phyloP scores from a whole-genome alignment of 1,139 yeast genomes.

The Starmera stellimalicola region DNA sequence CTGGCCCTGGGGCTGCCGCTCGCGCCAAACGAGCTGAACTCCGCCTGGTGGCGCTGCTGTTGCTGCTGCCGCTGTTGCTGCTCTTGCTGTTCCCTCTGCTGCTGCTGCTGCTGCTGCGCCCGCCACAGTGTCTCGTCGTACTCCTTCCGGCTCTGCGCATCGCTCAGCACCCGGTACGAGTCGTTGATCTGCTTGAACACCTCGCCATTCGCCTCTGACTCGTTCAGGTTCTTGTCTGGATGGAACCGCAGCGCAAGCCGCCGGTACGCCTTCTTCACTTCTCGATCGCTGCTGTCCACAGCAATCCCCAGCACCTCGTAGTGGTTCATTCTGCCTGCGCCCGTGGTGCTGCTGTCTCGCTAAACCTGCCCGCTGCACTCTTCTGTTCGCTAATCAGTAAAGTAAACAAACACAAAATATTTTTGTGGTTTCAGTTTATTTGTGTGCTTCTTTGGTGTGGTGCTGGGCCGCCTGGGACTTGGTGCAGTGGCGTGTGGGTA shows the following conservation, averaged over 20 bases:
- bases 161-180: background rate
- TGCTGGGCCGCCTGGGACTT: no score
- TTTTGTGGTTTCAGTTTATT: background rate
- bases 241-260: background rate
- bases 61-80: background rate
- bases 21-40: background rate
- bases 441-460: no score
- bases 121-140: background rate
- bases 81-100: background rate
- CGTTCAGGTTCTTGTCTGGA: background rate
- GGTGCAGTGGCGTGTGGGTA: no score
- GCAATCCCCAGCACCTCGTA: background rate
- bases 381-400: background rate
- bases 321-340: background rate
- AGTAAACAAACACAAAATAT: background rate
- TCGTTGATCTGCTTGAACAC: background rate
- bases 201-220: background rate
- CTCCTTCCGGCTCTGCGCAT: background rate
- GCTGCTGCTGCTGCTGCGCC: background rate
- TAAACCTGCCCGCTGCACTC: background rate
- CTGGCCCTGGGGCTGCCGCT: no score
- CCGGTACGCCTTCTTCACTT: background rate
- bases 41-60: background rate
- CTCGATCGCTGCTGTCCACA: background rate
- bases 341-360: background rate